Base-by-base conservation (phyloP, 177 flowering plant genomes). In the Vitis hybrid region DNA sequence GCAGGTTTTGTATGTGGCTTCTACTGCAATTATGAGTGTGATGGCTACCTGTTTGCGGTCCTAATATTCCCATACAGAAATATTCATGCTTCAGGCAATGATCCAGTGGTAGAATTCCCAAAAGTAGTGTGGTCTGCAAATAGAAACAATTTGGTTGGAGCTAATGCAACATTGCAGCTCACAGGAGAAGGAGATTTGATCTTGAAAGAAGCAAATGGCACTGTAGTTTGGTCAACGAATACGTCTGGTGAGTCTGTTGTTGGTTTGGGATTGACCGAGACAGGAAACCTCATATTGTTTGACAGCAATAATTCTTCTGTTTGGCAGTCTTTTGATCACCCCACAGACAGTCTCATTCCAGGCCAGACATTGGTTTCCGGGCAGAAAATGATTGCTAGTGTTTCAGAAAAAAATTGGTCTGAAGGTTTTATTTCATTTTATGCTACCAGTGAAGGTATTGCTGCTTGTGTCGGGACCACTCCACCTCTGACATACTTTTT, bases 91-190 rank as follows among this genome's bases (percentile, higher is more conserved):
- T 0, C 0, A 27, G 0, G 0, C 27, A 3, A 3, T 27, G 30
- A 27, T 27, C 0, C 30, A 27, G 30, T 27, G 30, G 30, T 27
- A 27, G 30, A 27, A 27, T 27, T 27, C 30, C 30, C 30, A 27
- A 27, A 27, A 9, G 27, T 73, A 0, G 62, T 73, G 6, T 74
- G 69, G 77, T 55, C 60, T 50, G 72, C 77, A n/a, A 74, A 74
- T 35, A 15, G 73, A 56, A 52, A 69, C 21, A 48, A 63, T 13
- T 70, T 65, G 2, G 60, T 69, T 12, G 3, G 52, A 65, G 19
- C 2, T 2, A 55, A 52, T 12, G 63, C 73, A 19, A 64, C 64
- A 0, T 30, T 74, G 18, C 50, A 74, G 15, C 61, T 74, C 27
- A 35, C 69, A 1, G 11, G 54, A 14, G 61, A 52, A 15, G 73